A percentile compares a stretch with the other conserved stretches of the same genome.
Conservation (phyloP, 2,329 filamentous ascomycete genomes). For the Fusarium goolgardi region DNA sequence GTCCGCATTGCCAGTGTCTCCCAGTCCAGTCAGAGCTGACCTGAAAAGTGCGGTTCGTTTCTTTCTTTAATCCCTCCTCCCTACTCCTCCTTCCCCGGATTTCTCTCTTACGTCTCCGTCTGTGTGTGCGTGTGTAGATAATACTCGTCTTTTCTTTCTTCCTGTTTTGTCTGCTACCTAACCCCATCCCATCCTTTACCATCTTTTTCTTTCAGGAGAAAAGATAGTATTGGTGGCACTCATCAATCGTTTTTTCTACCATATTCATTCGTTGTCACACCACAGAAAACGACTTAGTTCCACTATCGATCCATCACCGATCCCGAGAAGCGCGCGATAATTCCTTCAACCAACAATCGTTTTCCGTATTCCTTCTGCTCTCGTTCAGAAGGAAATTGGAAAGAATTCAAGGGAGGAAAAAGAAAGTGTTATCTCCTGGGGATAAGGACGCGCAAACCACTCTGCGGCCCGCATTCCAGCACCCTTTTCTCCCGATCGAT, state of each 20-base stretch:
- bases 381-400: constrained; percentile 21
- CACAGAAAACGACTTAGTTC: constrained; percentile 22
- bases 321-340: constrained; percentile 20
- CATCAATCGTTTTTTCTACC: constrained; percentile 26
- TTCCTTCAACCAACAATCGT: constrained; percentile 1
- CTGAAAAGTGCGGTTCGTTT: constrained; percentile 7
- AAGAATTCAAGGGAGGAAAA: constrained; percentile 13
- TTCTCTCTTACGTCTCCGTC: constrained; percentile 14
- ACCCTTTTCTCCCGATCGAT: constrained; percentile 7
- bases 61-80: constrained; percentile 40
- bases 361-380: constrained; percentile 18
- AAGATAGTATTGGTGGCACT: constrained; percentile 24
- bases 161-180: constrained; percentile 9
- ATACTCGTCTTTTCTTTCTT: constrained; percentile 17
- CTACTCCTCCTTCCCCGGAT: constrained; percentile 27
- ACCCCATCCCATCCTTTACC: constrained; percentile 10
- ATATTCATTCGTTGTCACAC: constrained; percentile 33
- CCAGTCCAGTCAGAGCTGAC: not conserved
- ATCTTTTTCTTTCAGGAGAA: constrained; percentile 2
- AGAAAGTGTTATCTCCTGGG: not conserved
- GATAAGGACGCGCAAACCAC: constrained; percentile 37
- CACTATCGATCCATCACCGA: constrained; percentile 29
- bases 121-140: constrained; percentile 25
- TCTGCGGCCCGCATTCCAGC: constrained; percentile 39
- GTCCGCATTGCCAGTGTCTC: constrained; percentile 15